A percentile compares a stretch with the other conserved stretches of the same genome.
Conservation (phyloP, 192 early-diverging fungal species). For the Umbelopsis vinacea region DNA sequence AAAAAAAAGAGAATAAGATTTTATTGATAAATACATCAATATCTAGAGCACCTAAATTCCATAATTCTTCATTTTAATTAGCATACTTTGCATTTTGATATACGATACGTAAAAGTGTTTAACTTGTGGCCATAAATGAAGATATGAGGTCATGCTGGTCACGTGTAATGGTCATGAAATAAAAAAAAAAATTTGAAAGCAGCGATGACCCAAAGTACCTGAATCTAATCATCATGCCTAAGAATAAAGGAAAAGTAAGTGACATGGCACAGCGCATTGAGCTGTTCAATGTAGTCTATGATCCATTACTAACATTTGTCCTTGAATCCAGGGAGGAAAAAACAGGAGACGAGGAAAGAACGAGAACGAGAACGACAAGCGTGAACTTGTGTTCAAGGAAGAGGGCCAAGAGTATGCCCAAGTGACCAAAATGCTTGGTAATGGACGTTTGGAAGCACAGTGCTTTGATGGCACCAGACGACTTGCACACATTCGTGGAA, state of each 20-base stretch:
- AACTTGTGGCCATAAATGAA: neutral
- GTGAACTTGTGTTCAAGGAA: slow-evolving; percentile 96
- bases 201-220: slow-evolving; percentile 3
- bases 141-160: slow-evolving; percentile 19
- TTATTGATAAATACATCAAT: no score
- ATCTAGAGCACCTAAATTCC: no score
- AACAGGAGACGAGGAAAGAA: slow-evolving; percentile 95
- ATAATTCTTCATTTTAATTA: no score
- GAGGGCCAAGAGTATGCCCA: slow-evolving; percentile 98
- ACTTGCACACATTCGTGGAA: slow-evolving; percentile 95
- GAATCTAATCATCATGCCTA: slow-evolving; percentile 66
- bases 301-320: no score
- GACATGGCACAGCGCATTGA: neutral
- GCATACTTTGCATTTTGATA: no score
- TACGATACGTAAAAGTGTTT: no score
- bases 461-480: slow-evolving; percentile 91
- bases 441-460: slow-evolving; percentile 89
- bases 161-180: neutral
- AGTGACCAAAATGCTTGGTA: slow-evolving; percentile 95
- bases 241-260: slow-evolving; percentile 96
- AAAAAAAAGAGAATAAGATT: no score
- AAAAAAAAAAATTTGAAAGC: slow-evolving; percentile 26
- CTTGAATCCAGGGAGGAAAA: slow-evolving; percentile 72
- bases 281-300: neutral
- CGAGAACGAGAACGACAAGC: slow-evolving; percentile 93